Evolutionary conservation across 2,329 filamentous ascomycete species (phyloP).

Genomic region (Trichocomaceae sp.): DNA sequence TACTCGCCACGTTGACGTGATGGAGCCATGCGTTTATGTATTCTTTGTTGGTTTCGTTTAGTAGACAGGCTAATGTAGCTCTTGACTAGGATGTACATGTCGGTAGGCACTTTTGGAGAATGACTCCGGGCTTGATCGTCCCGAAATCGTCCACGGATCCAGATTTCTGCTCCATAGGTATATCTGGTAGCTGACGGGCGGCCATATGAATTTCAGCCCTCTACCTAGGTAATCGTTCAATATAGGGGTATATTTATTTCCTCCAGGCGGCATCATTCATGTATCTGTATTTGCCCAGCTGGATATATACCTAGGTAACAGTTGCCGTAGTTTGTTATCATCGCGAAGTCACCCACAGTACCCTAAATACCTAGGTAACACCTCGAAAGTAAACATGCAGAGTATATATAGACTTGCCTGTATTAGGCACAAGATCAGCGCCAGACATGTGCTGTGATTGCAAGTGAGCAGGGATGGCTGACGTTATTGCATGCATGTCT

Average conservation of each 20-base stretch:
- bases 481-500: conserved; percentile 17
- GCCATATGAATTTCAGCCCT: neutral
- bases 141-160: too few relatives aligned
- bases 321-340: too few relatives aligned
- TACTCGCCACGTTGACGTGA: neutral
- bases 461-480: conserved; percentile 10
- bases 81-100: neutral
- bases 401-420: too few relatives aligned
- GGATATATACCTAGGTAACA: too few relatives aligned
- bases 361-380: too few relatives aligned
- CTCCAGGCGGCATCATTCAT: too few relatives aligned
- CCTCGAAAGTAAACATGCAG: too few relatives aligned
- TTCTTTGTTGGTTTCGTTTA: neutral
- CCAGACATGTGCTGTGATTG: neutral
- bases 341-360: too few relatives aligned
- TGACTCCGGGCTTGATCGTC: neutral
- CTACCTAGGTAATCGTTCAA: too few relatives aligned
- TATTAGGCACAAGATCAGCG: too few relatives aligned
- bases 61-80: neutral
- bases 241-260: too few relatives aligned
- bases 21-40: conserved; percentile 2
- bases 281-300: too few relatives aligned
- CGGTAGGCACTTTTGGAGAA: neutral
- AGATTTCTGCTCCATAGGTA: neutral
- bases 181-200: neutral